Evolutionary conservation across 2,329 filamentous ascomycete genomes (phyloP), one percentile per base, ranked within the genome.

Genomic region (Sporothrix euskadiensis): DNA sequence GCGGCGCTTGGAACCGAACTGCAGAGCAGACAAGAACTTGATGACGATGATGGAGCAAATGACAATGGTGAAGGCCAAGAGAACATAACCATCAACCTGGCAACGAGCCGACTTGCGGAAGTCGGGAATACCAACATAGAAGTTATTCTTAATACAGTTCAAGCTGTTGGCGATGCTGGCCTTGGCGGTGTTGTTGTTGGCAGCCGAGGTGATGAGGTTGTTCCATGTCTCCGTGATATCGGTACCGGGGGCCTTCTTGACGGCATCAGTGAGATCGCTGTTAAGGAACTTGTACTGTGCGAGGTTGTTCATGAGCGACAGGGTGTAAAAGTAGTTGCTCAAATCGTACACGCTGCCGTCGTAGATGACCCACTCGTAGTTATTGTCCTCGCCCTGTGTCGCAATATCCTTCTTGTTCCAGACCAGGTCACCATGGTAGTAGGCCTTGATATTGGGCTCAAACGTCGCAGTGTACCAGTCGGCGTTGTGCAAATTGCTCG

Each of bases 21-120:
- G 96, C 57, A 99, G 87, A 14, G 96, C 96, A 71, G 96, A 90
- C 79, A 99, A 81, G 84, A 99, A 99, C 83, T 98, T 99, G 83
- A 92, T 83, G 69, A 90, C 79, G 76, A 98, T 94, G 75, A 98
- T 92, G 0, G 87, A 75, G 80, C 92, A 94, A 71, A 99, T 85
- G 14, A 98, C 85, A 79, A 97, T 86, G n/a, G 94, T 92, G 80
- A 98, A 97, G 2, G 90, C 90, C 71, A 98, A 85, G 73, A 99
- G 85, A 75, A 98, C 90, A 82, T 94, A 98, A 83, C 95, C 95
- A 85, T 97, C 97, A 79, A 94, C 90, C 78, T 93, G 90, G 81
- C 96, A 99, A 77, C 86, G 88, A 1, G 94, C 81, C 0, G 88
- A 86, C 26, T 92, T 83, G 68, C 96, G 89, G 86, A 98, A 98